A percentile compares a stretch with the other conserved stretches of the same genome.
Conservation (phyloP, 2,329 filamentous ascomycete genomes). For the Epichloe sp. region DNA sequence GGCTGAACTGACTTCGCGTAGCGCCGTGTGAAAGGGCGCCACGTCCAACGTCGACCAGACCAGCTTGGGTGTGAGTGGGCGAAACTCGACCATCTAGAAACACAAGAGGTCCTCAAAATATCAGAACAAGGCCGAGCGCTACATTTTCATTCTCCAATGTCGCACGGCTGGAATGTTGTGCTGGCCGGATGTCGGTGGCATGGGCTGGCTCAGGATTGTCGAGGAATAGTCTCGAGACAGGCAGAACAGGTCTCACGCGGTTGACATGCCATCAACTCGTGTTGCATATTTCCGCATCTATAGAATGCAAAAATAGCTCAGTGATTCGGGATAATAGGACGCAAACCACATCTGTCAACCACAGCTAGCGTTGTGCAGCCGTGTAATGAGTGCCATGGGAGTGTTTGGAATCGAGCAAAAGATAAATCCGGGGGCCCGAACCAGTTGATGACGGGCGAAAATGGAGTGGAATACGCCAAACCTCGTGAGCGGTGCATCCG, state of each 20-base stretch:
- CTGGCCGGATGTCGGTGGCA: not conserved
- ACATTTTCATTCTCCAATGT: not conserved
- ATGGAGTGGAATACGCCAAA: too few species aligned
- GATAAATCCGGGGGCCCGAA: too few species aligned
- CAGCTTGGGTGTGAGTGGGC: not conserved
- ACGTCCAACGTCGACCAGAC: too few species aligned
- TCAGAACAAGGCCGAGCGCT: not conserved
- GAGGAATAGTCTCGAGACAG: not conserved
- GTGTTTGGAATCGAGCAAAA: too few species aligned
- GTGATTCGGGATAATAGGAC: not conserved
- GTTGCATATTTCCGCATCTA: not conserved
- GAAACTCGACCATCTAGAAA: not conserved
- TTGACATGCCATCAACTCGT: not conserved
- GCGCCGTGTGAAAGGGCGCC: not conserved
- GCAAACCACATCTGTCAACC: not conserved
- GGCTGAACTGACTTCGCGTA: not conserved
- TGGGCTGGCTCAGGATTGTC: not conserved
- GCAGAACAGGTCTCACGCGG: not conserved
- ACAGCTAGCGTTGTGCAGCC: too few species aligned
- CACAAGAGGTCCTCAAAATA: not conserved
- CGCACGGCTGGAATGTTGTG: not conserved
- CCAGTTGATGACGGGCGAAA: too few species aligned
- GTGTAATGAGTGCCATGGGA: too few species aligned
- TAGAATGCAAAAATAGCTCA: not conserved
- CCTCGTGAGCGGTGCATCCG: too few species aligned